Evolutionary conservation across 108 stramenopile genomes (phyloP), one percentile per base, ranked within the genome.

Genomic region (Skeletonema costatum): DNA sequence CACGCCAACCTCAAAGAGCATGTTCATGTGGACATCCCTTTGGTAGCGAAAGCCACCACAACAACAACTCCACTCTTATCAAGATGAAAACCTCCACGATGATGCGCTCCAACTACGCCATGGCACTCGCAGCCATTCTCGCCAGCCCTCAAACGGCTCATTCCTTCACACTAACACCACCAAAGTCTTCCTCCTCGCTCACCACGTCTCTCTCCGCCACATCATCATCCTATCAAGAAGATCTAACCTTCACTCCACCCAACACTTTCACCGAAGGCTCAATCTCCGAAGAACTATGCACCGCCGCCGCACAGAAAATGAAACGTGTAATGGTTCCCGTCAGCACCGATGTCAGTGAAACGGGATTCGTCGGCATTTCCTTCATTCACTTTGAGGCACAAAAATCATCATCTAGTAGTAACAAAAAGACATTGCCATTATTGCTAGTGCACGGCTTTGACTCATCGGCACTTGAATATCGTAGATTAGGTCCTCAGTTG

Each of bases 361-460:
- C 85, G 21, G 90, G 90, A 3, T 72, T 70, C 10, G 94, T 91
- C 4, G 92, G 89, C 10, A 86, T 95, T 70, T 92, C 92, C 2
- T 95, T 82, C 68, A 87, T 91, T 51, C 86, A 91, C 53, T 95
- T 87, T 87, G 39, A 35, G 0, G 41, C 51, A 14, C 74, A 60
- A 32, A 35, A 53, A 14, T 13, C n/a, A 32, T n/a, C 64, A 25
- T 25, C 25, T 25, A 25, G 25, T 25, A 25, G 25, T 0, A 58
- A 33, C 9, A 19, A 58, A 29, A 59, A 39, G 19, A 39, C 67
- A 71, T 79, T 84, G 21, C 75, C 86, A 14, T 10, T 86, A 35
- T 80, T 58, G 58, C 76, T 95, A 76, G 74, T 97, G 9, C 96
- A 97, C 74, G 98, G 98, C 17, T 98, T 98, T 71, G 98, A 98